These are phyloP conservation scores for Xylaria sp. DNA, from an alignment of 2,329 filamentous ascomycete species.

Conservation along the genomic window DNA sequence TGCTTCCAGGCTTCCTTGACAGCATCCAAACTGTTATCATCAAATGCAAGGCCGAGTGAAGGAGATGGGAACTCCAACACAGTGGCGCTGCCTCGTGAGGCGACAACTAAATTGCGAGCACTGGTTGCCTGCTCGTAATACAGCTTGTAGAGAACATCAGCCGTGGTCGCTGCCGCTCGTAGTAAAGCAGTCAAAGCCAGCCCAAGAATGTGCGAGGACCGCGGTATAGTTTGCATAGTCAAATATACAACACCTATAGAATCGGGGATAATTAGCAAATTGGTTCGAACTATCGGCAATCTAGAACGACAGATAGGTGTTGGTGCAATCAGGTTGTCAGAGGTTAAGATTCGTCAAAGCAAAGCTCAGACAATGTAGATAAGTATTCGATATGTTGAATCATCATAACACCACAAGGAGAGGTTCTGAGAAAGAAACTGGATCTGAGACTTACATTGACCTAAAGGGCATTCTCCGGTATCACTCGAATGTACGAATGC, in stretches of 20 bases:
- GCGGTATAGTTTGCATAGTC: conserved; percentile 45
- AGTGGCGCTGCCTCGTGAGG: conserved; percentile 44
- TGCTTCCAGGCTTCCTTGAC: conserved; percentile 74
- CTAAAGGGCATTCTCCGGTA: conserved; percentile 85
- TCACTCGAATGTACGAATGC: conserved; percentile 82
- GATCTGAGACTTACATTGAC: conserved; percentile 98
- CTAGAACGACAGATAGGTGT: conserved; percentile 28
- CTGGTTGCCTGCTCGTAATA: conserved; percentile 59
- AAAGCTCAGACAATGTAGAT: conserved; percentile 99
- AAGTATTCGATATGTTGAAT: conserved; percentile 84
- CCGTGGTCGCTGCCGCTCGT: conserved; percentile 35
- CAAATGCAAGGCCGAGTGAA: conserved; percentile 71
- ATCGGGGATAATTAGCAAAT: conserved; percentile 27
- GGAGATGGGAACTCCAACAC: conserved; percentile 63
- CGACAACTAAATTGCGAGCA: conserved; percentile 33
- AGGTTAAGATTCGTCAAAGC: conserved; percentile 83
- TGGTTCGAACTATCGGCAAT: background rate
- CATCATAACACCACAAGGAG: conserved; percentile 73
- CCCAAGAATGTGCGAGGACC: conserved; percentile 47
- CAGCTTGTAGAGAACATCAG: conserved; percentile 54
- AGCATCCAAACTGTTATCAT: conserved; percentile 69
- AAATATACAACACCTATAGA: conserved; percentile 46
- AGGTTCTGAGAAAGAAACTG: conserved; percentile 23
- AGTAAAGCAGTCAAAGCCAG: conserved; percentile 52
- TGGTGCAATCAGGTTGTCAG: conserved; percentile 83